Conservation (phyloP, 441 rosid species). For the Populus hybrid region DNA sequence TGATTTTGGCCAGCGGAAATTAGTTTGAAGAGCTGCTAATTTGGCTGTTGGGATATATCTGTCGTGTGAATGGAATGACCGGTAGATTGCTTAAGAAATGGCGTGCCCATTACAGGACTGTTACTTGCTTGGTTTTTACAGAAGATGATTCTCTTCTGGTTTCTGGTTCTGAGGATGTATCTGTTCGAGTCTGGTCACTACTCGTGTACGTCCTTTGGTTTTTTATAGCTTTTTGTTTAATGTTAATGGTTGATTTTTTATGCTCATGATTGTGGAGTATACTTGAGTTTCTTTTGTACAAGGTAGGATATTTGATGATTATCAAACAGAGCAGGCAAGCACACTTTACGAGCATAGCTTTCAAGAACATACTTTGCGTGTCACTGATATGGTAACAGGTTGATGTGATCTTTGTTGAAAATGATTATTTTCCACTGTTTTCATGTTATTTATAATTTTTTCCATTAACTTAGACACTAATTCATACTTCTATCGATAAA, state of each 20-base stretch:
- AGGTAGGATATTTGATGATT: slow-evolving; percentile 70
- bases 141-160: slow-evolving; percentile 70
- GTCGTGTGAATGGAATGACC: slow-evolving; percentile 20
- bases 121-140: slow-evolving; percentile 81
- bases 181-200: slow-evolving; percentile 83
- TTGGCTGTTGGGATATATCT: not conserved
- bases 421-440: not conserved
- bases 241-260: not conserved
- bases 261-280: not conserved
- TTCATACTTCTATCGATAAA: not conserved
- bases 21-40: not conserved
- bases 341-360: slow-evolving; percentile 62
- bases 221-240: not conserved
- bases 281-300: slow-evolving; percentile 6
- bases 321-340: slow-evolving; percentile 43
- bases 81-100: slow-evolving; percentile 79
- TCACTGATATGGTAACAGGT: slow-evolving; percentile 71
- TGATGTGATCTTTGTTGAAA: slow-evolving; percentile 15
- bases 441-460: not conserved
- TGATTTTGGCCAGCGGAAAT: not conserved
- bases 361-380: slow-evolving; percentile 49
- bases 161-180: slow-evolving; percentile 83
- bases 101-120: slow-evolving; percentile 71
- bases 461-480: not conserved
- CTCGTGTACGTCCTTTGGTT: slow-evolving; percentile 37